Evolutionary conservation across 108 stramenopile species (phyloP), one percentile per base, ranked within the genome.

Genomic region (Cyclotella choctawhatcheeana): DNA sequence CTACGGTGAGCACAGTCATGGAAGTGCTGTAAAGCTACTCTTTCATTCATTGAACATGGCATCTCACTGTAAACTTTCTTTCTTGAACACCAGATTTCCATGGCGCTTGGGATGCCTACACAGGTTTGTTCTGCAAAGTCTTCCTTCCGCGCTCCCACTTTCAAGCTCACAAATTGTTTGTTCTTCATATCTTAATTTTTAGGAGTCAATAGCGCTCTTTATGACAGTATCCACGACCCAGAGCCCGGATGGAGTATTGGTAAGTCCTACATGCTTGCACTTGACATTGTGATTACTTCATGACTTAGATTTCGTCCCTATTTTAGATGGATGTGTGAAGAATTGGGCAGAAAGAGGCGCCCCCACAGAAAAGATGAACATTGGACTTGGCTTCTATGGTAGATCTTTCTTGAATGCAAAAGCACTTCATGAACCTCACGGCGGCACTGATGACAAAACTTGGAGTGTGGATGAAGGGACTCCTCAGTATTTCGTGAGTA

Each of bases 401-500:
- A 51, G 65, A 67, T 67, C 65, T 16, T 67, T 26, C 51, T 22
- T 45, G 7, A 68, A 69, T 22, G n/a, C n/a, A n/a, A n/a, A n/a
- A n/a, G n/a, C n/a, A n/a, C n/a, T n/a, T n/a, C n/a, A n/a, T n/a
- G n/a, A n/a, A n/a, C n/a, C n/a, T n/a, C n/a, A 16, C 5, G 75
- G 74, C 10, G 10, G 47, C n/a, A 64, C 76, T 16, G 80, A 81
- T 40, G 16, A 16, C 0, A 17, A 5, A 1, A 64, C 71, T 8
- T 81, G 80, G 80, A 7, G 22, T 13, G 80, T 50, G 0, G 80
- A 81, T 37, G 80, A 81, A 7, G 80, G 80, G 0, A 53, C 67
- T 17, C 80, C 80, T 37, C 80, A 81, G 62, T 81, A 77, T 43
- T 81, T 76, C 44, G 73, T 74, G 64, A 74, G 73, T 73, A 31